Percentiles rank a stretch among this genome's conserved stretches.
Conservation (phyloP, 805 yeast genomes). For the Candida fluviatilis region DNA sequence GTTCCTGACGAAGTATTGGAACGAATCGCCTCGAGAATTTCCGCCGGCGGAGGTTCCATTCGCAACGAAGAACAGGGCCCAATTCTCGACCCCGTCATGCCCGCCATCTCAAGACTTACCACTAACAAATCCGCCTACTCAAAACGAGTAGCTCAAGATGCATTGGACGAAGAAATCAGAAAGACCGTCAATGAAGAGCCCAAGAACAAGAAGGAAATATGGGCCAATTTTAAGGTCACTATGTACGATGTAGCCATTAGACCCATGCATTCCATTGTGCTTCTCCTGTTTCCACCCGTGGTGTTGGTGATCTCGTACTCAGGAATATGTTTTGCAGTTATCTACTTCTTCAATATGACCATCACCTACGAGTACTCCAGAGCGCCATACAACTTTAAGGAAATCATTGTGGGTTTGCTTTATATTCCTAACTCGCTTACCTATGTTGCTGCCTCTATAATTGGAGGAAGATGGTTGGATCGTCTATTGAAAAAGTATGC, state of each 20-base stretch:
- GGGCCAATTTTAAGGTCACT: conserved; percentile 18
- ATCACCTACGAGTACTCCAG: conserved; percentile 58
- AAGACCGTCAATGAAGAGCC: conserved; percentile 6
- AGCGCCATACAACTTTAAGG: conserved; percentile 65
- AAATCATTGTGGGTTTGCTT: conserved; percentile 65
- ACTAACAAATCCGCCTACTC: conserved; percentile 33
- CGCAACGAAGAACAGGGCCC: conserved; percentile 17
- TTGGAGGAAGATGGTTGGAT: conserved; percentile 82
- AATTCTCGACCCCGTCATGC: conserved; percentile 38
- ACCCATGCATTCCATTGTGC: conserved; percentile 59
- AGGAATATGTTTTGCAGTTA: conserved; percentile 64
- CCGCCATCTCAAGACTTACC: conserved; percentile 32
- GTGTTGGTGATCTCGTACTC: conserved; percentile 60
- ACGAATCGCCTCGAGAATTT: conserved; percentile 23
- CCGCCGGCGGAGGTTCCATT: neutral
- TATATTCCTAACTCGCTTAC: conserved; percentile 83
- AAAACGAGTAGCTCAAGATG: conserved; percentile 19
- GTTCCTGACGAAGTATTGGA: conserved; percentile 21
- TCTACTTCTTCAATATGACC: conserved; percentile 74
- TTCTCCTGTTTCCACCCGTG: conserved; percentile 73
- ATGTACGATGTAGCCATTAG: conserved; percentile 46
- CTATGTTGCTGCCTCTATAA: conserved; percentile 68
- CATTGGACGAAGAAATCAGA: conserved; percentile 18
- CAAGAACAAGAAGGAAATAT: neutral
- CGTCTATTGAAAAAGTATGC: conserved; percentile 48